Evolutionary conservation across 192 early-diverging fungal species (phyloP).

Genomic region (Podila verticillata): DNA sequence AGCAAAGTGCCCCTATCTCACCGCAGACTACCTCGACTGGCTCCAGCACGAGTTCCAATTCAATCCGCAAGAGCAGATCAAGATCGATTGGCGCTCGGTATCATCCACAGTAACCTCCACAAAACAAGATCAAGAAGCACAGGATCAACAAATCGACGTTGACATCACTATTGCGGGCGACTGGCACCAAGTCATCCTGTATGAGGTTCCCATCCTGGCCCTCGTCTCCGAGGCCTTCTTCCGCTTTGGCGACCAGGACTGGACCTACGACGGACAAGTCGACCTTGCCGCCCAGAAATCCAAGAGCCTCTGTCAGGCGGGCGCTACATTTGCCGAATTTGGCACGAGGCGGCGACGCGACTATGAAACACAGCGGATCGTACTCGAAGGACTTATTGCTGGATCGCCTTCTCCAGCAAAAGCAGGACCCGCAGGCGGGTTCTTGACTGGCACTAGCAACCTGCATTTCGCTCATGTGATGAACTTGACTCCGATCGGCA

Average conservation of each 20-base stretch:
- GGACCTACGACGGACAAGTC: slow-evolving; percentile 69
- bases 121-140: slow-evolving; percentile 19
- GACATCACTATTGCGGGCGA: slow-evolving; percentile 63
- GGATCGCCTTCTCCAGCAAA: slow-evolving; percentile 10
- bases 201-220: slow-evolving; percentile 77
- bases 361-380: slow-evolving; percentile 71
- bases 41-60: slow-evolving; percentile 66
- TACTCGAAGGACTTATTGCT: slow-evolving; percentile 58
- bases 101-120: background rate
- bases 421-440: slow-evolving; percentile 46
- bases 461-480: slow-evolving; percentile 70
- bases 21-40: slow-evolving; percentile 65
- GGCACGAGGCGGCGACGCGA: slow-evolving; percentile 78
- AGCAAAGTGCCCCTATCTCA: slow-evolving; percentile 62
- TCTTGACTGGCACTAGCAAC: slow-evolving; percentile 75
- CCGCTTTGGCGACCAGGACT: slow-evolving; percentile 72
- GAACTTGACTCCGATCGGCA: slow-evolving; percentile 53
- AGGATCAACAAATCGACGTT: slow-evolving; percentile 29
- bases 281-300: slow-evolving; percentile 64
- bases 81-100: slow-evolving; percentile 17
- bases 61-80: slow-evolving; percentile 58
- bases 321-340: slow-evolving; percentile 82
- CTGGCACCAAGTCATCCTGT: slow-evolving; percentile 80
- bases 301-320: slow-evolving; percentile 55
- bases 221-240: slow-evolving; percentile 79